Percentiles rank a stretch among this genome's conserved stretches.
Conservation (phyloP, 1,284 basidiomycete species). For the Apiotrichum akiyoshidainum region DNA sequence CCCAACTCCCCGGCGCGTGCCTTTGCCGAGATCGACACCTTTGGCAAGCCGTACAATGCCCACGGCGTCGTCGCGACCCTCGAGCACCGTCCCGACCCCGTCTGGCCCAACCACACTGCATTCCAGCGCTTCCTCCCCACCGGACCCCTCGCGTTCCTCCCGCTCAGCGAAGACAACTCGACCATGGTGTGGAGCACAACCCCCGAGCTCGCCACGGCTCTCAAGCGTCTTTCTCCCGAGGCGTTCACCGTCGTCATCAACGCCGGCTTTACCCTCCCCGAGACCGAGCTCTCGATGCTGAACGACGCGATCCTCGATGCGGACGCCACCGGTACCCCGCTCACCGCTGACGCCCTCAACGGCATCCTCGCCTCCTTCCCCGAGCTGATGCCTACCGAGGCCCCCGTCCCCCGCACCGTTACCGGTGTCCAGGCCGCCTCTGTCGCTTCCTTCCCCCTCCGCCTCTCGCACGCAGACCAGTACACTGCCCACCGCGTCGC, state of each 20-base stretch:
- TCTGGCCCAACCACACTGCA: slow-evolving; percentile 68
- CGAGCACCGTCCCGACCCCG: slow-evolving; percentile 58
- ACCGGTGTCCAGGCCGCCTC: slow-evolving; percentile 69
- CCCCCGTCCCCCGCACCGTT: slow-evolving; percentile 69
- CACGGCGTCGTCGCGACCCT: slow-evolving; percentile 91
- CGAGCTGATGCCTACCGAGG: slow-evolving; percentile 54
- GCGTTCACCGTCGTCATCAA: slow-evolving; percentile 78
- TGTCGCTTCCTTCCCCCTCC: slow-evolving; percentile 84
- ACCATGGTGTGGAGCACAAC: slow-evolving; percentile 95
- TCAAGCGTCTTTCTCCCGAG: slow-evolving; percentile 65
- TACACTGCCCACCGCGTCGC: slow-evolving; percentile 64
- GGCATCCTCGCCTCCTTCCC: slow-evolving; percentile 33
- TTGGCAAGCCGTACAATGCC: slow-evolving; percentile 87
- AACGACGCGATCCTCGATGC: slow-evolving; percentile 60
- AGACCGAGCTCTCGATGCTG: slow-evolving; percentile 68
- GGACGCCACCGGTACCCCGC: slow-evolving; percentile 27
- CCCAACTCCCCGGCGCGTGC: slow-evolving; percentile 88
- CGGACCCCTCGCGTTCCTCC: slow-evolving; percentile 92
- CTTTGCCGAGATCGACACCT: slow-evolving; percentile 81
- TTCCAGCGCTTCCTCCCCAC: slow-evolving; percentile 95
- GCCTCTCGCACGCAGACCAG: slow-evolving; percentile 78
- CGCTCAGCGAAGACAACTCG: slow-evolving; percentile 67
- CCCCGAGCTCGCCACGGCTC: slow-evolving; percentile 68
- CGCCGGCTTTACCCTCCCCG: slow-evolving; percentile 83
- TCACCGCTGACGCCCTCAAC: slow-evolving; percentile 25